Percentiles rank a stretch among this genome's conserved stretches.
phyloP scores from a whole-genome alignment of 257 asterid species.

The Agastache rugosa region DNA sequence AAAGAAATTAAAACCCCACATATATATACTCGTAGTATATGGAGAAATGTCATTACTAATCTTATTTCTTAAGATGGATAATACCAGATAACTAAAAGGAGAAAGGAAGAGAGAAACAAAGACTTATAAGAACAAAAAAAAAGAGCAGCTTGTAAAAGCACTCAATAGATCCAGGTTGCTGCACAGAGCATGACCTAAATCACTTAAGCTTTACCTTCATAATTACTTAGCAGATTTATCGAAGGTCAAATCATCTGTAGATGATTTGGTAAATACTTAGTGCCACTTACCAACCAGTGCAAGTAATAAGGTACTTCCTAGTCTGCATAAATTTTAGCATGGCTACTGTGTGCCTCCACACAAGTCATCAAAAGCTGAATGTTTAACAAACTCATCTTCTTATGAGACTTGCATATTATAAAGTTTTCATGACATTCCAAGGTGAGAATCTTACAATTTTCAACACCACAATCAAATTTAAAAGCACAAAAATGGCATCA shows the following conservation, averaged over 20 bases:
- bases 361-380: conserved; percentile 25
- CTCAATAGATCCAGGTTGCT: not conserved
- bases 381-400: conserved; percentile 27
- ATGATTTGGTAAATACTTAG: not conserved
- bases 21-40: not conserved
- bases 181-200: not conserved
- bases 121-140: not conserved
- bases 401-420: conserved; percentile 1
- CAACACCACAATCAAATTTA: conserved; percentile 15
- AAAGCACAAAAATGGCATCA: conserved; percentile 17
- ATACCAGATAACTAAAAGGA: not conserved
- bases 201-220: not conserved
- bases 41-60: not conserved
- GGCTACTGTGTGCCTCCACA: conserved; percentile 21
- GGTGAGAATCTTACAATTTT: not conserved
- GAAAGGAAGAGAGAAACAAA: not conserved
- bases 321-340: not conserved
- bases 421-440: conserved; percentile 21
- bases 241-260: not conserved
- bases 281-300: not conserved
- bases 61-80: not conserved
- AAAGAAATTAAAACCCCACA: not conserved
- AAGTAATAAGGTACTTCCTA: conserved; percentile 7
- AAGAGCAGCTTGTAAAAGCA: conserved; percentile 11
- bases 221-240: not conserved